phyloP scores from a whole-genome alignment of 495 filamentous ascomycete species.

The Astrocystis sublimbata region DNA sequence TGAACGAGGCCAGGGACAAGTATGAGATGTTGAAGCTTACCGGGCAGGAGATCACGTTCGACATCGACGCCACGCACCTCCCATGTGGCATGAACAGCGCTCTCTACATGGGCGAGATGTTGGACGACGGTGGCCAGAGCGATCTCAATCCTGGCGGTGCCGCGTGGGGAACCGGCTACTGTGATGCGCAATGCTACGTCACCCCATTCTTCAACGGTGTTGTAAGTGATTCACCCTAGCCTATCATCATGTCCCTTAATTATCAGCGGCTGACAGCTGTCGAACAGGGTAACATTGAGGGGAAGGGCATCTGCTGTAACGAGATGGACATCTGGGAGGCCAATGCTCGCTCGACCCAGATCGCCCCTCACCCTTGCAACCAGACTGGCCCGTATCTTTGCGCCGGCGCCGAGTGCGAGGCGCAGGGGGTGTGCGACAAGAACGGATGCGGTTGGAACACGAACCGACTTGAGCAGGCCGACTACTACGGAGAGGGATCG shows the following conservation, averaged over 20 bases:
- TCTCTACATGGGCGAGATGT: constrained; percentile 67
- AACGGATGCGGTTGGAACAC: constrained; percentile 66
- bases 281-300: constrained; percentile 49
- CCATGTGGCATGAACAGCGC: constrained; percentile 70
- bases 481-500: constrained; percentile 56
- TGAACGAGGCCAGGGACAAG: constrained; percentile 53
- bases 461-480: constrained; percentile 55
- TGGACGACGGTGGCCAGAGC: constrained; percentile 53
- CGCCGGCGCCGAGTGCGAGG: constrained; percentile 48
- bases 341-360: constrained; percentile 56
- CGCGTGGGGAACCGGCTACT: constrained; percentile 68
- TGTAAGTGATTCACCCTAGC: constrained; percentile 39
- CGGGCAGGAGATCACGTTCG: constrained; percentile 62
- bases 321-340: constrained; percentile 69
- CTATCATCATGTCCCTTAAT: neutral
- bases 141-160: constrained; percentile 62
- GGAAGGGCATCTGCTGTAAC: constrained; percentile 56
- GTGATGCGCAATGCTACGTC: constrained; percentile 65
- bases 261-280: neutral
- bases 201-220: constrained; percentile 60
- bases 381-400: constrained; percentile 49
- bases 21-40: constrained; percentile 62
- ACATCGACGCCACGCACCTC: constrained; percentile 62
- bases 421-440: constrained; percentile 62
- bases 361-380: constrained; percentile 61